Base-by-base conservation (phyloP, 2,329 filamentous ascomycete genomes). In the Arachnomyces sp. region DNA sequence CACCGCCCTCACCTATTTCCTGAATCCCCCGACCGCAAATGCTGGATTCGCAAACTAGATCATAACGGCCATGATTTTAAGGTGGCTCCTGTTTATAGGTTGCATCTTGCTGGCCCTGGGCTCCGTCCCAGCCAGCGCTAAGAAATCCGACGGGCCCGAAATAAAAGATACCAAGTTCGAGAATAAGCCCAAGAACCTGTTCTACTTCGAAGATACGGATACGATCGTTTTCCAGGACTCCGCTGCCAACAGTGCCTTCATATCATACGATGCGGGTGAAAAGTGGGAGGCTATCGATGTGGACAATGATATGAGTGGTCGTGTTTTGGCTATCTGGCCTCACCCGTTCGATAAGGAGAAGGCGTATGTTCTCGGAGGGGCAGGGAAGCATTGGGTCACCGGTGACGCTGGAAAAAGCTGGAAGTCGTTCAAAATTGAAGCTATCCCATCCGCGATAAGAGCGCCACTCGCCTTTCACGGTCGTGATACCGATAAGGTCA, bases 181-280 rank as follows among this genome's bases (percentile, higher is more conserved):
- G 33, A 71, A 79, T 53, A 64, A 72, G 39, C 84, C 87, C 1
- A 59, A 66, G 39, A 79, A 80, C 58, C 68, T 95, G 49, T 83
- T 84, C 65, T 98, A 94, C 66, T 96, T 98, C 58, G 82, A 92
- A 56, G 85, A 90, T 60, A 89, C 85, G 49, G 82, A 94, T 59
- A 77, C 83, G 38, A 71, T 94, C 43, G 65, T 96, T 34, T 80
- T 87, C 57, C 79, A 82, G 53, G 84, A 94, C 58, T 56, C 68
- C 36, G 61, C 71, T 11, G 73, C 74, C 31, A 72, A 74, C 44
- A 78, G 77, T 46, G 72, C 94, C 38, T 88, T 81, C 62, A 81
- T 85, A 44, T 94, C 90, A 33, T 71, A 73, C 34, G 79, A 96
- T 66, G 88, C 84, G 30, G 93, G 92, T 49, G 76, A 76, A 51